Percentiles rank a stretch among this genome's conserved stretches.
phyloP scores from a whole-genome alignment of 2,329 filamentous ascomycete species.

The Aspergillus aculeatus region DNA sequence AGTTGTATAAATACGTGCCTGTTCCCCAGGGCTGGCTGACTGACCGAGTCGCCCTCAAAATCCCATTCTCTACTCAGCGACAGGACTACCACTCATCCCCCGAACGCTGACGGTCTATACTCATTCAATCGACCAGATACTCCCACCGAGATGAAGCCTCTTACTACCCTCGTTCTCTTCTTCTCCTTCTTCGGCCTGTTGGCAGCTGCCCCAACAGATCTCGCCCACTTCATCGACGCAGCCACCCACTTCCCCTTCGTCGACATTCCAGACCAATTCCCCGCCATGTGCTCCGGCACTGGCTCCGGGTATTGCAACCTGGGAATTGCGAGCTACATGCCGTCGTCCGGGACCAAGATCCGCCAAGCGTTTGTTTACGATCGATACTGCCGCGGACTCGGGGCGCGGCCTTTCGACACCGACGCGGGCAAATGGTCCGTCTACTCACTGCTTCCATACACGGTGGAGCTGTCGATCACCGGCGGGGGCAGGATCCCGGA shows the following conservation, averaged over 20 bases:
- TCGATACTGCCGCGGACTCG: background rate
- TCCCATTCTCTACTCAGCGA: too few relatives aligned
- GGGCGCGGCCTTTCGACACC: background rate
- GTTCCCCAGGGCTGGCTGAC: background rate
- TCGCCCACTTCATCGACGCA: background rate
- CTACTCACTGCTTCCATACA: conserved; percentile 3
- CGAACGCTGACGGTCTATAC: background rate
- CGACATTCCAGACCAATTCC: background rate
- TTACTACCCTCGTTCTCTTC: background rate
- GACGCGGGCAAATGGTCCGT: conserved; percentile 1
- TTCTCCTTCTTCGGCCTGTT: background rate
- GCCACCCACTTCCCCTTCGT: background rate
- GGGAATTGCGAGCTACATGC: background rate
- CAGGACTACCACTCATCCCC: too few relatives aligned
- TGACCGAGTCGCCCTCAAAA: too few relatives aligned
- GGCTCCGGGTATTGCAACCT: conserved; percentile 3
- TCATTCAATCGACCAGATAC: background rate
- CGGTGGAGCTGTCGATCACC: background rate
- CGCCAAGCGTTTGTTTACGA: conserved; percentile 3
- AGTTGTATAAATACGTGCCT: background rate
- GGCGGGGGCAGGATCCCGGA: background rate
- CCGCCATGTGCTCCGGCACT: background rate
- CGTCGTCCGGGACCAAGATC: background rate
- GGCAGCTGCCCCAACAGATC: background rate
- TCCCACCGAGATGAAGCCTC: background rate